Evolutionary conservation across 176 grass and related monocot species (phyloP).

Genomic region (Aegilops tauschii): DNA sequence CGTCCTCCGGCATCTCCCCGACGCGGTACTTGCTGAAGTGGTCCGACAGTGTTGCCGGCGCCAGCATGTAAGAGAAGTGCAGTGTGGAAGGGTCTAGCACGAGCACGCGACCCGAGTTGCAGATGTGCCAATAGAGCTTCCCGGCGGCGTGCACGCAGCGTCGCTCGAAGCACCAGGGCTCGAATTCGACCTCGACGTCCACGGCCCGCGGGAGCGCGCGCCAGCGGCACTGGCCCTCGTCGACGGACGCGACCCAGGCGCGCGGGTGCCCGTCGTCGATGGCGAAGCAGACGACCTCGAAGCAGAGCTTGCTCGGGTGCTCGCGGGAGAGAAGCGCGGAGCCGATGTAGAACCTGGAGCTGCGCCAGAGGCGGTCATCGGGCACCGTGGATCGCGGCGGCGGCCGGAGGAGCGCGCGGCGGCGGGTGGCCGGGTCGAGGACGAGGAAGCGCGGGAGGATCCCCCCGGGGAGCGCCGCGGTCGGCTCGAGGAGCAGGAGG

Average conservation of each 20-base stretch:
- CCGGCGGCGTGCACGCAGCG: constrained; percentile 10
- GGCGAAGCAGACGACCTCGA: constrained; percentile 26
- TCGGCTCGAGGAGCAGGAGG: constrained; percentile 9
- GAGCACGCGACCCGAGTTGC: neutral
- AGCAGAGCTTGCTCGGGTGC: constrained; percentile 20
- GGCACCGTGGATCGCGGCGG: neutral
- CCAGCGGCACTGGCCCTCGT: neutral
- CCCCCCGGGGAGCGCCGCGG: too few species aligned
- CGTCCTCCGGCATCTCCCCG: neutral
- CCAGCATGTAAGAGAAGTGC: neutral
- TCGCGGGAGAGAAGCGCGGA: constrained; percentile 1
- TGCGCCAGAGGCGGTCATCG: neutral
- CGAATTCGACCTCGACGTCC: neutral
- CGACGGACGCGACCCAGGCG: neutral
- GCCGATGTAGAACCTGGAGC: neutral
- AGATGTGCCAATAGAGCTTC: constrained; percentile 18
- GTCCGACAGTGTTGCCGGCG: neutral
- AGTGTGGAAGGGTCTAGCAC: neutral
- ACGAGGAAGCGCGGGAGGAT: constrained; percentile 1
- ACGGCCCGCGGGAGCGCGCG: constrained; percentile 7
- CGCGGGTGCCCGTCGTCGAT: neutral
- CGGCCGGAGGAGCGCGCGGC: neutral
- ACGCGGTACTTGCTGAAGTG: neutral
- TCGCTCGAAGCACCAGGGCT: neutral
- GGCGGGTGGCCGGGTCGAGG: neutral